Conservation (phyloP, 164 flowering plant genomes). For the Vitis riparia region DNA sequence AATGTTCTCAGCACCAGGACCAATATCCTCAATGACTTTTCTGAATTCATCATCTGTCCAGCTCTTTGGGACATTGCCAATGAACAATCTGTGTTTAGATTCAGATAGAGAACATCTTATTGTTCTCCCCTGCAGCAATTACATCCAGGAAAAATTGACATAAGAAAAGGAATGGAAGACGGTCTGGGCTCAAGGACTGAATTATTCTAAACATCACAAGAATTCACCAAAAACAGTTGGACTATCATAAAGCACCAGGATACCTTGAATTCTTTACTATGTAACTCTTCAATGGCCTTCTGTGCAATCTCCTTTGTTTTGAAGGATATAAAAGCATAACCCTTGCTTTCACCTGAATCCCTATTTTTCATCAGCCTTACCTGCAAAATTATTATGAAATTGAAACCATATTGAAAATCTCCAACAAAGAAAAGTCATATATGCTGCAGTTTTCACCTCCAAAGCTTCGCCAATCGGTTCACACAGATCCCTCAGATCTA, state of each 20-base stretch:
- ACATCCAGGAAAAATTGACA: slow-evolving; percentile 3
- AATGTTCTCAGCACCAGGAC: slow-evolving; percentile 87
- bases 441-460: slow-evolving; percentile 52
- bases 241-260: not conserved
- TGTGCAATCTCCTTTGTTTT: slow-evolving; percentile 74
- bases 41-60: slow-evolving; percentile 82
- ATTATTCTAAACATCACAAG: not conserved
- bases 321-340: slow-evolving; percentile 86
- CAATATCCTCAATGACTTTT: slow-evolving; percentile 67
- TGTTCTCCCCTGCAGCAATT: slow-evolving; percentile 69
- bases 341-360: slow-evolving; percentile 84
- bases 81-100: slow-evolving; percentile 83
- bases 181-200: not conserved
- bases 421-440: not conserved
- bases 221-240: not conserved
- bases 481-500: slow-evolving; percentile 73
- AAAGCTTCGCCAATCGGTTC: slow-evolving; percentile 69
- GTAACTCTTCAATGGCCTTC: slow-evolving; percentile 79
- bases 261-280: slow-evolving; percentile 83
- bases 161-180: not conserved
- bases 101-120: slow-evolving; percentile 89
- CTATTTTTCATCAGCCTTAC: slow-evolving; percentile 73
- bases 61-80: slow-evolving; percentile 93
- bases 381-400: slow-evolving; percentile 37
- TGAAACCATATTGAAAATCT: not conserved